Evolutionary conservation across 495 filamentous ascomycete genomes (phyloP), one percentile per base, ranked within the genome.

Genomic region (Neurospora discreta): DNA sequence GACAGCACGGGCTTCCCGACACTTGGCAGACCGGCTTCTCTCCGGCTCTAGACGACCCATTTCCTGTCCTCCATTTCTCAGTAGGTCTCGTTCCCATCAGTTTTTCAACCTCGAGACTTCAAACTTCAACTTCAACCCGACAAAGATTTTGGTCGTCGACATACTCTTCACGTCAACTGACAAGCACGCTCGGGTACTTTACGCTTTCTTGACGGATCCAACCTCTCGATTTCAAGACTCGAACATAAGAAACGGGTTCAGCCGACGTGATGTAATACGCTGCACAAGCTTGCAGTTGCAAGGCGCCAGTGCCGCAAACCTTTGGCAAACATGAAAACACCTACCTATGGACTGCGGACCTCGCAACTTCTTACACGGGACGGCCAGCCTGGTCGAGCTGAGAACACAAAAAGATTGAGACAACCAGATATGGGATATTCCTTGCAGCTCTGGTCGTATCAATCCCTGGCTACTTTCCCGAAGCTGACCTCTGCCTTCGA

Each of bases 251-350:
- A 65, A 65, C 52, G 52, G 52, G 52, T 18, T 9, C 52, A 65
- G 52, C 26, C 52, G 52, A 65, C 52, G 52, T 33, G 18, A 71
- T 71, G 69, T 71, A 71, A 23, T 43, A 71, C 69, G 69, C 42
- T 33, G 44, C 69, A 71, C 69, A 71, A 71, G 18, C 52, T 65
- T 65, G 52, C 52, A 65, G 26, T 65, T 65, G 52, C 52, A 65
- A 36, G 52, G 26, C 26, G 52, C 26, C 52, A 30, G 52, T 60
- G 26, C 52, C 52, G 52, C 52, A 33, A 33, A 26, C 52, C 26
- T 60, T 30, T 30, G 52, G 33, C 52, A 60, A 60, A 60, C 52
- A 60, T 33, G 52, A 60, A 60, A 60, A 60, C 52, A 60, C 16
- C 52, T 13, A 18, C 16, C 52, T 23, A 60, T 60, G 52, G 52